Percentiles rank a stretch among this genome's conserved stretches.
These are phyloP conservation scores for Xylaria multiplex DNA, from an alignment of 2,329 filamentous ascomycete genomes.

Conservation along the genomic window DNA sequence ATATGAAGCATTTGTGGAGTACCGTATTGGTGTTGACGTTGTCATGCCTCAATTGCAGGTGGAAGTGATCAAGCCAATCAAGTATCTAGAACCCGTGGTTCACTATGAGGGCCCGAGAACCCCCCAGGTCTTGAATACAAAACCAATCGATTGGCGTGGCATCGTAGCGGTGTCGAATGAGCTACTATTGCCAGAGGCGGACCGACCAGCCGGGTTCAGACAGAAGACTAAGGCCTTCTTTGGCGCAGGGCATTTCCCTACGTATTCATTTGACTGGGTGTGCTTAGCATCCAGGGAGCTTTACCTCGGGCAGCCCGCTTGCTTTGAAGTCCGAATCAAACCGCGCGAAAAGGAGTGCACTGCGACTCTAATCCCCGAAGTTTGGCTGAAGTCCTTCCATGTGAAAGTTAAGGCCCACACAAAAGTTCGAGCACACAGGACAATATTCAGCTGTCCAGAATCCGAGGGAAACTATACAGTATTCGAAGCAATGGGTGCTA, in stretches of 20 bases:
- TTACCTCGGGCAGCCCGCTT: conserved; percentile 24
- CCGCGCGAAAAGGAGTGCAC: conserved; percentile 29
- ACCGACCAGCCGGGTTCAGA: conserved; percentile 31
- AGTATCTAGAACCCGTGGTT: conserved; percentile 29
- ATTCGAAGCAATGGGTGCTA: neutral
- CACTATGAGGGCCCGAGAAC: conserved; percentile 23
- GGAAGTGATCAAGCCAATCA: conserved; percentile 18
- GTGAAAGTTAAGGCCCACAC: conserved; percentile 20
- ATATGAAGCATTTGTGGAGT: conserved; percentile 35
- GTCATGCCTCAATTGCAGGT: conserved; percentile 29
- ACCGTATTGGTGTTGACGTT: conserved; percentile 32
- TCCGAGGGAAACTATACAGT: conserved; percentile 16
- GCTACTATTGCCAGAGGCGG: conserved; percentile 31
- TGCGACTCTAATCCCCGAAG: conserved; percentile 29
- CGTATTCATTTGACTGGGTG: conserved; percentile 36
- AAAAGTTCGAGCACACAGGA: conserved; percentile 16
- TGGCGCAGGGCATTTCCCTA: conserved; percentile 29
- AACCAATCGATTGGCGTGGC: conserved; percentile 23
- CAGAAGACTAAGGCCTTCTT: conserved; percentile 34
- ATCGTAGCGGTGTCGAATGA: conserved; percentile 26
- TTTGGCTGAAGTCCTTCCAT: conserved; percentile 24
- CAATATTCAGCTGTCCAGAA: conserved; percentile 9
- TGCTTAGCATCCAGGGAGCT: conserved; percentile 25
- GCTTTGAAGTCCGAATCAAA: conserved; percentile 28
- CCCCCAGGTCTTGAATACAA: neutral